phyloP scores from a whole-genome alignment of 1,284 basidiomycete species.

The Ceratobasidium theobromae region DNA sequence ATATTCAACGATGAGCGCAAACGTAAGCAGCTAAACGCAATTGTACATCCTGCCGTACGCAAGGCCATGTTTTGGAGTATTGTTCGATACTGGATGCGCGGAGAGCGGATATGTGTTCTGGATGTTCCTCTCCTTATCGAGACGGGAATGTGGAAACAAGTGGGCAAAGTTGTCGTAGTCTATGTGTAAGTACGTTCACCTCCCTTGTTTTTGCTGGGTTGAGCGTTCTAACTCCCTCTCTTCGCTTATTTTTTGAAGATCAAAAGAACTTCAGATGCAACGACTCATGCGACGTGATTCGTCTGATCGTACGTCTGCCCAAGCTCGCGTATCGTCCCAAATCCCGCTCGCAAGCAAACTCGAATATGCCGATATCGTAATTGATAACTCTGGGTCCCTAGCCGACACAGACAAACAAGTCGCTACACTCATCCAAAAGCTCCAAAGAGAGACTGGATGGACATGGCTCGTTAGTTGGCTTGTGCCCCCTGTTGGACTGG shows the following conservation, averaged over 20 bases:
- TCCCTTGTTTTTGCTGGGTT: constrained; percentile 4
- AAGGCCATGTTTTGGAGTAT: constrained; percentile 73
- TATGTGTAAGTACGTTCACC: constrained; percentile 68
- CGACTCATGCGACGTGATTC: constrained; percentile 73
- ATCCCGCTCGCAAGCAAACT: constrained; percentile 79
- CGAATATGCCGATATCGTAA: constrained; percentile 77
- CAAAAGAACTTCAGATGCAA: constrained; percentile 73
- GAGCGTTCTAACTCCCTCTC: neutral
- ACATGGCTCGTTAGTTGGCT: constrained; percentile 76
- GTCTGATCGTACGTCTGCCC: constrained; percentile 63
- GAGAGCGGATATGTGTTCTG: constrained; percentile 77
- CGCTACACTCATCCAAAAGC: constrained; percentile 58
- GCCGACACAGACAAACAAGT: constrained; percentile 73
- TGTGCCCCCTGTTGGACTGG: constrained; percentile 70
- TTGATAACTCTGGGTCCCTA: constrained; percentile 85
- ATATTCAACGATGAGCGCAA: constrained; percentile 79
- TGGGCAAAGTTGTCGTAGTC: constrained; percentile 83
- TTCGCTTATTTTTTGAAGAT: constrained; percentile 48
- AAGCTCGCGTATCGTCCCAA: constrained; percentile 77
- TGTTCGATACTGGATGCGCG: constrained; percentile 72
- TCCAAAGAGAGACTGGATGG: constrained; percentile 61
- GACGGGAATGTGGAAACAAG: constrained; percentile 81
- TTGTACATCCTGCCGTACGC: constrained; percentile 88
- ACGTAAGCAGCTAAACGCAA: constrained; percentile 74
- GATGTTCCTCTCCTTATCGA: constrained; percentile 96